Conservation (phyloP, 2,329 filamentous ascomycete genomes). For the Neofusicoccum ribis region DNA sequence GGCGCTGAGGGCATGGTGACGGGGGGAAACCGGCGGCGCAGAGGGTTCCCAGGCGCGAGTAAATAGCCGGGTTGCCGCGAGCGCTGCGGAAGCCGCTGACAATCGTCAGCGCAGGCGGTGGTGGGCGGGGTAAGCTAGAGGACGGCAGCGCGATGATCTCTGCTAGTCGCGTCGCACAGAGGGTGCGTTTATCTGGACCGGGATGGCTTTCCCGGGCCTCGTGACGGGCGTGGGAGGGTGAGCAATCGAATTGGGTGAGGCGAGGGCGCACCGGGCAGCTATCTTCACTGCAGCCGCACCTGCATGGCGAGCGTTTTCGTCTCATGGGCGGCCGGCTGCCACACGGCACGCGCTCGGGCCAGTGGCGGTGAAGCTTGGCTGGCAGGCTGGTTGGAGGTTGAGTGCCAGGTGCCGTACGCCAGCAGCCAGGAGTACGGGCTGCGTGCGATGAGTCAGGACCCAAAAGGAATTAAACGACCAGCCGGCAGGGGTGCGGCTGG, state of each 20-base stretch:
- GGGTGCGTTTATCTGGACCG: slow-evolving; percentile 1
- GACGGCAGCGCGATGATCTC: slow-evolving; percentile 6
- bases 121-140: slow-evolving; percentile 5
- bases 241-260: background rate
- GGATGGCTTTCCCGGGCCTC: background rate
- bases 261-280: background rate
- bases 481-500: background rate
- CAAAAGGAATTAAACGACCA: slow-evolving; percentile 1
- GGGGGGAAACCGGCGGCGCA: background rate
- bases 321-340: slow-evolving; percentile 7
- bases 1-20: background rate
- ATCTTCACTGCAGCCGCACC: slow-evolving; percentile 11
- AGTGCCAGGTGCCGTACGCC: background rate
- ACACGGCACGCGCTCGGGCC: slow-evolving; percentile 1
- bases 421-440: background rate
- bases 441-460: slow-evolving; percentile 5
- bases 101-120: background rate
- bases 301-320: slow-evolving; percentile 15
- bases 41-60: background rate
- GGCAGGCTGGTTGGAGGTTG: background rate
- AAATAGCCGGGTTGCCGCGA: slow-evolving; percentile 4
- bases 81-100: background rate
- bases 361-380: slow-evolving; percentile 14
- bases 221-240: background rate
- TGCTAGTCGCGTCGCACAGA: background rate